Base-by-base conservation (phyloP, 352 stramenopile genomes). In the Pythium brassicae region DNA sequence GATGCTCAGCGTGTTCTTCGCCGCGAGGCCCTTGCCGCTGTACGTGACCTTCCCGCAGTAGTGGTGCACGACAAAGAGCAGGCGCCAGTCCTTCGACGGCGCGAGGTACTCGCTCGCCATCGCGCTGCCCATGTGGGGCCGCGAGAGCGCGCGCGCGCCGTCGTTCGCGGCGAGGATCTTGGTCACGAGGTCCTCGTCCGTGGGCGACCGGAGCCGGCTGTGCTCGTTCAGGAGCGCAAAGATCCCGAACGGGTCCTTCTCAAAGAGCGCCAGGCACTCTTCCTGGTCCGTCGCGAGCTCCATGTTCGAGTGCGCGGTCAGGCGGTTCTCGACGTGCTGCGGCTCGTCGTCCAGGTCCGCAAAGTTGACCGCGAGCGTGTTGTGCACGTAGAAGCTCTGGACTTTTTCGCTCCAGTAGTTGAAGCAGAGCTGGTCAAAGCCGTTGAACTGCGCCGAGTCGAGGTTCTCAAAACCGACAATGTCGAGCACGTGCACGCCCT, bases 321-420 rank as follows among this genome's bases (percentile, higher is more conserved):
- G 42, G 0, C 75, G 72, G 42, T 81, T 79, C 53, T 86, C 76
- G 2, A 90, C 63, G 57, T 87, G 74, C 46, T 86, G 71, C 19
- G 79, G 72, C n/a, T 90, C 75, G 37, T 78, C 67, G 29, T 80
- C 76, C 47, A 87, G 42, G 22, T 86, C 76, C 1, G 66, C 63
- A 9, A 86, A 78, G 48, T 83, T 86, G 14, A 83, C 78, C 3
- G 78, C 71, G 19, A 88, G 50, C 10, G 78, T 91, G 57, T 87
- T 86, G 63, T 89, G 76, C 29, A 92, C 69, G 62, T 87, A 94
- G 50, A 91, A 90, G 39, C 76, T 76, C 57, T 87, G 78, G 20
- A 89, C 76, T 43, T 92, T 94, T 58, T 94, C 81, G 55, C 79
- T 87, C 83, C 83, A 94, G 59, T 94, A 94, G 47, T 94, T 90